Evolutionary conservation across 805 yeast genomes (phyloP), one percentile per base, ranked within the genome.

Genomic region (Brettanomyces sp.): DNA sequence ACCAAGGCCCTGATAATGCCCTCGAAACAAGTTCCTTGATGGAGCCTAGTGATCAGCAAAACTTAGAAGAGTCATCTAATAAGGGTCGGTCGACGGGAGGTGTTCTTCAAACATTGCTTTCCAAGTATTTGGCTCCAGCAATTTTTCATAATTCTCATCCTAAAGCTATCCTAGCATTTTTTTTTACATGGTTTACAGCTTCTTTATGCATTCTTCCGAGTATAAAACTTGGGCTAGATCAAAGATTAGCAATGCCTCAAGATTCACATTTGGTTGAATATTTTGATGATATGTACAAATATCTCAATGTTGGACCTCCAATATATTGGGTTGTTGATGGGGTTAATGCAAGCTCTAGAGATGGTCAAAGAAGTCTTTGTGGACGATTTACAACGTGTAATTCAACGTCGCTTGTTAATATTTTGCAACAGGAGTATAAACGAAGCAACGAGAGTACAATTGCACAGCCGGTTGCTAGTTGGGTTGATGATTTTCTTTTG

Each of bases 241-340:
- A 91, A 64, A 72, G 95, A 45, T 68, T 83, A 38, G 98, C 97
- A 0, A 74, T 91, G 12, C 98, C 98, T 0, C 65, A 72, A 2
- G 89, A 76, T 45, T 90, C 97, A 0, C 87, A 89, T 56, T 64
- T 93, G 57, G 80, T 89, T 36, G 74, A 78, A 45, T 93, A 91
- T 62, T 91, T 86, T 66, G 69, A 82, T 52, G 87, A 90, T 45
- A 69, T 89, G 3, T 85, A 82, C 58, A 63, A 72, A 1, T 85
- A 80, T 58, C 69, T 91, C 49, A 81, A 83, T 48, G 85, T 85
- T 6, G 99, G 98, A 0, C 96, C 99, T 1, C 99, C 99, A 0
- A 73, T 86, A 1, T 93, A 85, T 57, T 84, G 89, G 62, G 88
- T 93, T 23, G 79, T 86, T n/a, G 75, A 77, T 40, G 80, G 77